Conservation (phyloP, 148 eudicot species). For the Salicornia ramosissima region DNA sequence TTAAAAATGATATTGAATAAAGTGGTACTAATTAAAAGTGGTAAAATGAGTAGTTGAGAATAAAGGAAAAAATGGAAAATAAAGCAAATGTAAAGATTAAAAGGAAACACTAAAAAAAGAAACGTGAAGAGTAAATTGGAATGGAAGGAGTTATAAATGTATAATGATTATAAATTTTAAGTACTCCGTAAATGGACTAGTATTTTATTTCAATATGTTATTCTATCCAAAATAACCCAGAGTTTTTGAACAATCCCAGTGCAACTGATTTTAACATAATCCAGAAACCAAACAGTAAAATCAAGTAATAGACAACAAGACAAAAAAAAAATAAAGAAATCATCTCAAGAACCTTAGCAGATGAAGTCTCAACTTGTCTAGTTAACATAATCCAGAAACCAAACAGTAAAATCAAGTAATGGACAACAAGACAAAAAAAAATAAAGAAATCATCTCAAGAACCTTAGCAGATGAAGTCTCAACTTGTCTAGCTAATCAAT, state of each 20-base stretch:
- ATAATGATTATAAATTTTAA: no score
- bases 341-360: conserved; percentile 67
- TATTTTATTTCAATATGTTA: no score
- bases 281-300: not conserved
- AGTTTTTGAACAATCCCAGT: not conserved
- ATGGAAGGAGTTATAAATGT: no score
- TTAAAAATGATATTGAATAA: no score
- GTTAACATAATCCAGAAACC: conserved; percentile 31
- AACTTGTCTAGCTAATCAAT: conserved; percentile 48
- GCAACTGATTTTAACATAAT: not conserved
- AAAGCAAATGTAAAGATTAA: no score
- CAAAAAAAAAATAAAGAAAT: conserved; percentile 25
- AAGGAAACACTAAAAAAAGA: no score
- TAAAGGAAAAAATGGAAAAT: no score
- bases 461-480: conserved; percentile 62
- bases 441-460: conserved; percentile 54
- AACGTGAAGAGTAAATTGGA: no score
- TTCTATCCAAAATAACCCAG: no score
- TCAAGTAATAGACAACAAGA: not conserved
- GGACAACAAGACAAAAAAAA: not conserved
- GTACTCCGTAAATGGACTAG: no score
- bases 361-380: conserved; percentile 51
- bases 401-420: not conserved
- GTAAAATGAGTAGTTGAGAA: no score
- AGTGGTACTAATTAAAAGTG: no score